Conservation (phyloP, 1,284 basidiomycete species). For the Pisolithus thermaeus region DNA sequence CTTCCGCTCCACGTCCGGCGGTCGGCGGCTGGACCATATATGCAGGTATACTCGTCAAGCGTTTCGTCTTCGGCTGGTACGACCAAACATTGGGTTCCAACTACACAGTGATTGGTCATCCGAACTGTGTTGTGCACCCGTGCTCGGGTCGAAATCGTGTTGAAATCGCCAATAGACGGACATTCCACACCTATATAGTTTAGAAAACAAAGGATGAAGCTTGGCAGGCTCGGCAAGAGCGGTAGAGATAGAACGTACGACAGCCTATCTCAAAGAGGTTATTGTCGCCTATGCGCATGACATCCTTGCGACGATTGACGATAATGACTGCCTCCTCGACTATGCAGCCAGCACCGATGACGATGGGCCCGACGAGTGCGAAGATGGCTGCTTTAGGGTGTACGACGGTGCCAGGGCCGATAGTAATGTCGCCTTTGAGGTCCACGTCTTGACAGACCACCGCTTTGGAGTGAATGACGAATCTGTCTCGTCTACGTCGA, state of each 20-base stretch:
- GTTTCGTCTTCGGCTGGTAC: constrained; percentile 70
- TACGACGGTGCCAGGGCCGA: constrained; percentile 86
- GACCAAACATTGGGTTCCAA: constrained; percentile 75
- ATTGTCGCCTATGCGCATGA: constrained; percentile 88
- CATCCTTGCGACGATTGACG: constrained; percentile 78
- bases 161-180: constrained; percentile 75
- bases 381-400: constrained; percentile 92
- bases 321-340: constrained; percentile 89
- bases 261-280: constrained; percentile 93
- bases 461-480: constrained; percentile 75
- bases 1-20: constrained; percentile 81
- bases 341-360: constrained; percentile 84
- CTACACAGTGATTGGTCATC: constrained; percentile 73
- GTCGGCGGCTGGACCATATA: constrained; percentile 74
- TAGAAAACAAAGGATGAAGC: neutral
- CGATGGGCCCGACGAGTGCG: constrained; percentile 80
- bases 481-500: constrained; percentile 60
- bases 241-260: constrained; percentile 45
- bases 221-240: neutral
- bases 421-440: constrained; percentile 86
- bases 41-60: constrained; percentile 80
- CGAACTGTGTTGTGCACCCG: constrained; percentile 76
- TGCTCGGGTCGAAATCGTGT: constrained; percentile 78
- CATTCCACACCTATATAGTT: constrained; percentile 69
- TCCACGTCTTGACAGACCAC: constrained; percentile 86